phyloP scores from a whole-genome alignment of 116 monocot genomes.

The Dioscorea cayenensis region DNA sequence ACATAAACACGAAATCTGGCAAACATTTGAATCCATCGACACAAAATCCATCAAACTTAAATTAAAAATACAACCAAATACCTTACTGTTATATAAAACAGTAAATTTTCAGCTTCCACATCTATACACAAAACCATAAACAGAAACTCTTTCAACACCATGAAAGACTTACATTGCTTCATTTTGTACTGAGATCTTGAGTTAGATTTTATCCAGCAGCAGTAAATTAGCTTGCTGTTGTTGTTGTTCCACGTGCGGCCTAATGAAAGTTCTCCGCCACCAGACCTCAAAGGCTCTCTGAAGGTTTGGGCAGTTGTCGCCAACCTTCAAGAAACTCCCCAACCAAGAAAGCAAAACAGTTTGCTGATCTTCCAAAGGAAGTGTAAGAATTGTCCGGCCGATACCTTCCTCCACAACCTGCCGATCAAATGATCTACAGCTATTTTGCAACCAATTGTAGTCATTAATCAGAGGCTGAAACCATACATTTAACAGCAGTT shows the following conservation, averaged over 20 bases:
- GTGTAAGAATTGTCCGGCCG: conserved; percentile 86
- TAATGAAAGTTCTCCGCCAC: conserved; percentile 98
- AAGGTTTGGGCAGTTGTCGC: conserved; percentile 92
- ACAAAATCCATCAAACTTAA: no score
- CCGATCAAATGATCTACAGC: conserved; percentile 78
- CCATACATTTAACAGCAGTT: conserved; percentile 73
- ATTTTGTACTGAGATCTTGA: background rate
- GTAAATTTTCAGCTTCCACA: no score
- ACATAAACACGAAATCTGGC: no score
- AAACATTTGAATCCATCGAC: no score
- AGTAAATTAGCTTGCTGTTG: conserved; percentile 6
- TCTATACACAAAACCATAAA: no score
- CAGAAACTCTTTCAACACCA: background rate
- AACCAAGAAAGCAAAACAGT: conserved; percentile 82
- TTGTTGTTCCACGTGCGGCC: conserved; percentile 73
- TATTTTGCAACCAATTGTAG: conserved; percentile 91
- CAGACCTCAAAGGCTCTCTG: conserved; percentile 97
- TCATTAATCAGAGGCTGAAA: conserved; percentile 85
- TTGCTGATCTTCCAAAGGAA: conserved; percentile 96
- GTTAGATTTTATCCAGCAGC: conserved; percentile 7
- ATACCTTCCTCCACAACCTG: conserved; percentile 98
- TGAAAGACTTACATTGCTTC: background rate
- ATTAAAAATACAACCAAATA: no score
- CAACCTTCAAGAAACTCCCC: conserved; percentile 87
- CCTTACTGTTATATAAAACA: no score